Evolutionary conservation across 2,329 filamentous ascomycete species (phyloP).

Genomic region (Fusarium humuli): DNA sequence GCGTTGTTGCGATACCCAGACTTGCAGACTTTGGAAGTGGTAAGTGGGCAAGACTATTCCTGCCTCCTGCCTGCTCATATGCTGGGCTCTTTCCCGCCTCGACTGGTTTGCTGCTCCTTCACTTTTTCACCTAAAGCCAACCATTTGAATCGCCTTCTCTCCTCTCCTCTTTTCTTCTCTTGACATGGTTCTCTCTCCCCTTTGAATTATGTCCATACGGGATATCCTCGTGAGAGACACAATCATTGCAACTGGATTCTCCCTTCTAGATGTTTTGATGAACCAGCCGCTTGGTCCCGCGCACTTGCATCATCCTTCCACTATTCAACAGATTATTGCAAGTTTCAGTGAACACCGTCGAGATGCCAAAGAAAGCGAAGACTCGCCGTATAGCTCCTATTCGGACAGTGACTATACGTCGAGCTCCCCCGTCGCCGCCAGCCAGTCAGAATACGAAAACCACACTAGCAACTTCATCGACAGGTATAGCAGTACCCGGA

Average conservation of each 20-base stretch:
- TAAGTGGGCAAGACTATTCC: neutral
- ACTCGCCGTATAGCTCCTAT: constrained; percentile 34
- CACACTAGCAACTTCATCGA: neutral
- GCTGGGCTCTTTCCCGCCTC: neutral
- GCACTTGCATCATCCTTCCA: neutral
- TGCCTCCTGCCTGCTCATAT: neutral
- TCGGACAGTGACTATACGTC: neutral
- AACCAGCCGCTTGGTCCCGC: neutral
- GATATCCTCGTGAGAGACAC: neutral
- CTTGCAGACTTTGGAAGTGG: neutral
- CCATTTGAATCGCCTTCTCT: neutral
- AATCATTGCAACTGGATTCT: neutral
- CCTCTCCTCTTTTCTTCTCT: neutral
- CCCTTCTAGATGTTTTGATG: neutral
- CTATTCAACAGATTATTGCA: neutral
- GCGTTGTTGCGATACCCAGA: neutral
- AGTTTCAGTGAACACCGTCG: neutral
- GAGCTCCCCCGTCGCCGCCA: constrained; percentile 4
- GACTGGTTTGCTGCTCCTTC: neutral
- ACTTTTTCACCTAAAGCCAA: neutral
- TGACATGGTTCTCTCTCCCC: neutral
- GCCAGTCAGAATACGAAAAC: constrained; percentile 8
- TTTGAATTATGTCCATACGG: neutral
- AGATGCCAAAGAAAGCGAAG: constrained; percentile 2
- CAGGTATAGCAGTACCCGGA: neutral